A percentile compares a stretch with the other conserved stretches of the same genome.
phyloP scores from a whole-genome alignment of 768 basidiomycete species.

The Trametes maxima region DNA sequence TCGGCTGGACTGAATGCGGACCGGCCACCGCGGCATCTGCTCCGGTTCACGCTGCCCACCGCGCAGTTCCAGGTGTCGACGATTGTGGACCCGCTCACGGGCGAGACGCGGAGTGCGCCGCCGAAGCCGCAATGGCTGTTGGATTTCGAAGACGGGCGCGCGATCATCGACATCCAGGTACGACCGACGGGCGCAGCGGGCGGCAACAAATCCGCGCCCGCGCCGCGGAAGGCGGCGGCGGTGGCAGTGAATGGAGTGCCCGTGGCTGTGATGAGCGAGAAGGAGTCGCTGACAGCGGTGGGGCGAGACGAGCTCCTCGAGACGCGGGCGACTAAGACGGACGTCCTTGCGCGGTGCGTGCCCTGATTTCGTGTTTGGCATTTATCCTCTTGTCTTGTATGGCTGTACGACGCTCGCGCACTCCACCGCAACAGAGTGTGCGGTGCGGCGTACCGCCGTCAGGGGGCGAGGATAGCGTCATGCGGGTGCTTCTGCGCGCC shows the following conservation, averaged over 20 bases:
- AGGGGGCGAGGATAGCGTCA: background rate
- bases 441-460: too few species aligned
- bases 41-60: slow-evolving; percentile 81
- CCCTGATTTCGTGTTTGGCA: slow-evolving; percentile 12
- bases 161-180: slow-evolving; percentile 58
- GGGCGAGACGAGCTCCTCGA: slow-evolving; percentile 80
- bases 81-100: slow-evolving; percentile 80
- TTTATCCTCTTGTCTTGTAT: slow-evolving; percentile 10
- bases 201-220: slow-evolving; percentile 27
- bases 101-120: slow-evolving; percentile 59
- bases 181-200: slow-evolving; percentile 45
- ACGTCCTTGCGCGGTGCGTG: slow-evolving; percentile 67
- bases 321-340: slow-evolving; percentile 65
- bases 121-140: slow-evolving; percentile 74
- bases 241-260: slow-evolving; percentile 46
- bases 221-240: slow-evolving; percentile 35
- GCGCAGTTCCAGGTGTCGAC: slow-evolving; percentile 77
- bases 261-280: slow-evolving; percentile 63
- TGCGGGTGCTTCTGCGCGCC: slow-evolving; percentile 5
- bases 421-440: background rate
- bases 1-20: slow-evolving; percentile 64
- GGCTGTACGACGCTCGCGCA: background rate
- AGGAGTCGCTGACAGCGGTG: slow-evolving; percentile 70
- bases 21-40: slow-evolving; percentile 64
- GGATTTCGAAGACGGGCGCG: slow-evolving; percentile 61